Base-by-base conservation (phyloP, 1,284 basidiomycete genomes). In the Ganoderma multipileum region DNA sequence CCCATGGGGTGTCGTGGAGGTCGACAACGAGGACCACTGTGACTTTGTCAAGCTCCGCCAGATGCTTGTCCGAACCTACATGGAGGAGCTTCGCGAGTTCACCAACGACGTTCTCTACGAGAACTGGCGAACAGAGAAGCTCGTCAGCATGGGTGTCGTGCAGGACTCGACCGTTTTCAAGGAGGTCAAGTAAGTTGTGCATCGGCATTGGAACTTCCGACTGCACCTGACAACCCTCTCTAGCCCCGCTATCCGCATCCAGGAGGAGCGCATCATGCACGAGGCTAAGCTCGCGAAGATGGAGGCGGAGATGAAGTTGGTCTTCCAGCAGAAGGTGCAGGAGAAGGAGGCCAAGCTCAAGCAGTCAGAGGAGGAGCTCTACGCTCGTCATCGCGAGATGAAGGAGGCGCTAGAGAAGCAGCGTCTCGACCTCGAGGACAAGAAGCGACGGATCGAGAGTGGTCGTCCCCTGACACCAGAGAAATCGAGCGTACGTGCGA, bases 291-390 rank as follows among this genome's bases (percentile, higher is more conserved):
- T 99, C 69, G 89, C 94, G 69, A 99, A 98, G 91, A 98, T 98
- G 96, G 96, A 99, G 84, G 93, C 95, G 68, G 96, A 98, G 87
- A 97, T 98, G 96, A 97, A 96, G 89, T 95, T 96, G 93, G 96
- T 99, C 75, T 99, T 99, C 94, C 95, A 97, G 81, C 97, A 98
- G 83, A 99, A 99, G 83, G 96, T 99, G 65, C 95, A 96, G 80
- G 96, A 99, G 82, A 98, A 99, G 86, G 96, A 99, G 81, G 89
- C 95, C 72, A 98, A 98, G 83, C 87, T 99, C 80, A 98, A 98
- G 85, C 96, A 98, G 82, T 95, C 93, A 67, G 97, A 99, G 83
- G 97, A 98, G 82, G 96, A 98, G 84, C 88, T 99, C 20, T 99
- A 99, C 79, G 94, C 96, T 66, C 91, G 96, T 72, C 96, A 99